Base-by-base conservation (phyloP, 2,329 filamentous ascomycete species). In the Ophiostoma montium region DNA sequence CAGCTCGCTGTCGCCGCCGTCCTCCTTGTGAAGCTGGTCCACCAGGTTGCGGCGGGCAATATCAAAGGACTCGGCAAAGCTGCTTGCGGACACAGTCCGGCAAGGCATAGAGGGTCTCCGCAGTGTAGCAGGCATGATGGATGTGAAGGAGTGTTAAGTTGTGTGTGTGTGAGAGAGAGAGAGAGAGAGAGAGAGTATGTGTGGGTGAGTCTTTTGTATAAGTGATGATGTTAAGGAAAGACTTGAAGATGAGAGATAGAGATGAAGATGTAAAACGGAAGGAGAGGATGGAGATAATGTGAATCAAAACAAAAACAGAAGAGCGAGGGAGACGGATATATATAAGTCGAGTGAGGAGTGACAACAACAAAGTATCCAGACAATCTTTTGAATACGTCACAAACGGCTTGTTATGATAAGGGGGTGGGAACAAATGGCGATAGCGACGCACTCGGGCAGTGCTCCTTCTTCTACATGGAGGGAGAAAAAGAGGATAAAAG, bases 41-140 rank as follows among this genome's bases (percentile, higher is more conserved):
- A 58, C 56, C 3, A 63, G 57, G 51, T 57, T 58, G 41, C 53
- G 52, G 23, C 62, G 59, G 13, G 62, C 62, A 13, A 53, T 56
- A 35, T 58, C 57, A 49, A 64, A 64, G n/a, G 58, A 55, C 49
- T 61, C 58, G 32, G 62, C 62, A 43, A 64, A 63, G 54, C 59
- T 61, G 56, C 58, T 62, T 35, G 53, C 53, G 10, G 53, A 54
- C n/a, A 50, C 47, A n/a, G 58, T 56, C 48, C 62, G 58, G 49
- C 54, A 46, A 35, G 56, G 58, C 45, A 57, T 55, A 30, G 55
- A 53, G 13, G 60, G 62, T 55, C 60, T 57, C 47, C 59, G 54
- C 23, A 57, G 56, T 13, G 52, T 48, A 9, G 39, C 39, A 42
- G 59, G 56, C 54, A 61, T 61, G 50, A 16, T 46, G 36, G 12